Evolutionary conservation across 2,329 filamentous ascomycete genomes (phyloP).

Genomic region (Xylariaceae sp.): DNA sequence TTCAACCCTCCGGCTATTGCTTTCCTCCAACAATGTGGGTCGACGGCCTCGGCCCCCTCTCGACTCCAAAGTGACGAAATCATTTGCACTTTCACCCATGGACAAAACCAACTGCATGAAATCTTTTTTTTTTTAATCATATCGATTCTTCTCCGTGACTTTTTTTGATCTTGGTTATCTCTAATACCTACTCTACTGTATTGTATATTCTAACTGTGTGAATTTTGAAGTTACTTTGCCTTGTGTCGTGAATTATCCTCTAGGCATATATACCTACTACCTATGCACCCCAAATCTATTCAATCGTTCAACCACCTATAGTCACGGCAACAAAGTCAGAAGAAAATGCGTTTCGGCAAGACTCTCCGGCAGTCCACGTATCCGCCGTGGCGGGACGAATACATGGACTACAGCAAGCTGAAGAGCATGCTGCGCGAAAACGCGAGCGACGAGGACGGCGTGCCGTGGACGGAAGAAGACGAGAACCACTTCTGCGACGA

Average conservation of each 20-base stretch:
- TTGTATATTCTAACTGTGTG: too few relatives aligned
- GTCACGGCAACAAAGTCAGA: not conserved
- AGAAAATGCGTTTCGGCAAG: constrained; percentile 81
- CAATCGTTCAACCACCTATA: not conserved
- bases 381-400: constrained; percentile 82
- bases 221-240: too few relatives aligned
- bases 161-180: too few relatives aligned
- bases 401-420: constrained; percentile 93
- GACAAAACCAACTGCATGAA: too few relatives aligned
- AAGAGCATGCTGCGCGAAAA: constrained; percentile 84
- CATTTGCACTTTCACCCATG: not conserved
- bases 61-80: constrained; percentile 4
- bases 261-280: too few relatives aligned
- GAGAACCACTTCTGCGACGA: constrained; percentile 93
- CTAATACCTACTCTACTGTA: too few relatives aligned
- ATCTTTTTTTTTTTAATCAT: too few relatives aligned
- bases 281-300: too few relatives aligned
- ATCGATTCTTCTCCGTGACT: too few relatives aligned
- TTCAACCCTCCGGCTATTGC: too few relatives aligned
- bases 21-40: not conserved
- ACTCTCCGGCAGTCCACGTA: constrained; percentile 77
- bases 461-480: constrained; percentile 85
- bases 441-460: constrained; percentile 52
- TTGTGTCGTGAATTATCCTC: too few relatives aligned
- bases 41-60: too few relatives aligned